Percentiles rank a stretch among this genome's conserved stretches.
Evolutionary conservation across 352 stramenopile genomes (phyloP).

Genomic region (Phytopythium ostracodes): DNA sequence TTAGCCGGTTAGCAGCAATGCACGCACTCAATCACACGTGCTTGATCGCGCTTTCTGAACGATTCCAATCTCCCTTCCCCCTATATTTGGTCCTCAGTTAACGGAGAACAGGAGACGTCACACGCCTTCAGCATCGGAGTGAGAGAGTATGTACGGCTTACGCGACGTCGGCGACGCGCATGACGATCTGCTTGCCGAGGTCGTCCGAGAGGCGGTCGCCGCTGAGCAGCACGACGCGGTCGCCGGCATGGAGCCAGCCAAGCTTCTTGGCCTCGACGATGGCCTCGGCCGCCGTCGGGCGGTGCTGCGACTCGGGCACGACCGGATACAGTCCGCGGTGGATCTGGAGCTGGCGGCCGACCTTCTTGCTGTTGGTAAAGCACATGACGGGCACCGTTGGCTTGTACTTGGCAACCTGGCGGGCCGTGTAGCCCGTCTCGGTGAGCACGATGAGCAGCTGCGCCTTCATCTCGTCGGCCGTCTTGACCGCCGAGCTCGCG

Average conservation of each 20-base stretch:
- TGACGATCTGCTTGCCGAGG: conserved; percentile 78
- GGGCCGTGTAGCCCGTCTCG: conserved; percentile 75
- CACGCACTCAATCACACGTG: not conserved
- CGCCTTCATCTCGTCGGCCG: conserved; percentile 78
- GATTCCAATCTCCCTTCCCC: not conserved
- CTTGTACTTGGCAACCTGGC: conserved; percentile 88
- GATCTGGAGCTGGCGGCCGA: conserved; percentile 90
- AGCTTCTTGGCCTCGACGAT: conserved; percentile 90
- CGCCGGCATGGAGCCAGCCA: conserved; percentile 84
- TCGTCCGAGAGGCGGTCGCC: conserved; percentile 77
- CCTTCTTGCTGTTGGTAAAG: conserved; percentile 83
- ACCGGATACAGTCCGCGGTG: conserved; percentile 81
- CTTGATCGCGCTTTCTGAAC: too few species aligned
- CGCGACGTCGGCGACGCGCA: conserved; percentile 75
- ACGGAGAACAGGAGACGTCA: not conserved
- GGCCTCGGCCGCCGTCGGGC: conserved; percentile 76
- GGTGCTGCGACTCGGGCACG: conserved; percentile 48
- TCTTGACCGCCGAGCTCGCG: conserved; percentile 82
- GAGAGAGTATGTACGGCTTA: conserved; percentile 26
- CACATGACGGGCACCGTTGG: conserved; percentile 91
- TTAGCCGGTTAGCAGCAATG: not conserved
- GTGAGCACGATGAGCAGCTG: conserved; percentile 85
- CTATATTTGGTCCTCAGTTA: not conserved
- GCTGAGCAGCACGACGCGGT: conserved; percentile 88
- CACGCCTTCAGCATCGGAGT: not conserved